Conservation (phyloP, 352 stramenopile genomes). For the Pythium coloratum region DNA sequence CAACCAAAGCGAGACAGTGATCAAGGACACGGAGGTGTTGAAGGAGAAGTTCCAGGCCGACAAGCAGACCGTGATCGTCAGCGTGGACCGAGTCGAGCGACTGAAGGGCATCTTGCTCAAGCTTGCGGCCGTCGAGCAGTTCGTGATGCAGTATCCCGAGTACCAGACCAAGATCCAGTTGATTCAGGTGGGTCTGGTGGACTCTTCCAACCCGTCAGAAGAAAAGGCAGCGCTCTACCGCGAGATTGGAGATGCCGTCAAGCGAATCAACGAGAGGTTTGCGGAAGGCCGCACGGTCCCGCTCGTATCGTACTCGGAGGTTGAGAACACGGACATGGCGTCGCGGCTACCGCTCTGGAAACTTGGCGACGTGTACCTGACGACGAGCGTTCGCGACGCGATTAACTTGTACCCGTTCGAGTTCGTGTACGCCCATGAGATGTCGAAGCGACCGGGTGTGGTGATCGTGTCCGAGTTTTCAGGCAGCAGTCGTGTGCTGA, state of each 20-base stretch:
- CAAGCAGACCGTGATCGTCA: slow-evolving; percentile 87
- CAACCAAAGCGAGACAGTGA: slow-evolving; percentile 51
- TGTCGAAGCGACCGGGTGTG: slow-evolving; percentile 79
- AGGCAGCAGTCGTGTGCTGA: slow-evolving; percentile 95
- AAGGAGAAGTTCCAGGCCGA: slow-evolving; percentile 52
- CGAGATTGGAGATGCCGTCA: slow-evolving; percentile 60
- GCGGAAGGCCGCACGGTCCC: slow-evolving; percentile 39
- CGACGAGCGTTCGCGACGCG: slow-evolving; percentile 75
- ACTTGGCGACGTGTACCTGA: slow-evolving; percentile 70
- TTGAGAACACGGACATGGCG: slow-evolving; percentile 82
- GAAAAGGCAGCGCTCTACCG: slow-evolving; percentile 63
- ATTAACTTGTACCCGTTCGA: slow-evolving; percentile 88
- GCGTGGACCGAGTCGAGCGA: slow-evolving; percentile 94
- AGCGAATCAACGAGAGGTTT: slow-evolving; percentile 76
- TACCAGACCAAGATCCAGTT: slow-evolving; percentile 86
- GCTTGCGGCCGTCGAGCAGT: slow-evolving; percentile 94
- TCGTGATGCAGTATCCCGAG: slow-evolving; percentile 85
- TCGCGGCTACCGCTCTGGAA: slow-evolving; percentile 73
- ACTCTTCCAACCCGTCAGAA: slow-evolving; percentile 69
- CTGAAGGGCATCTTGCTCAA: slow-evolving; percentile 98
- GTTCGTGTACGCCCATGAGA: slow-evolving; percentile 83
- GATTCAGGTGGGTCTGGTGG: slow-evolving; percentile 78
- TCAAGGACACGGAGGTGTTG: slow-evolving; percentile 44
- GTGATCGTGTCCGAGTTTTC: slow-evolving; percentile 98
- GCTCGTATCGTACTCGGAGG: slow-evolving; percentile 67